Base-by-base conservation (phyloP, 169 alveolate genomes). In the Plasmodium malariae region DNA sequence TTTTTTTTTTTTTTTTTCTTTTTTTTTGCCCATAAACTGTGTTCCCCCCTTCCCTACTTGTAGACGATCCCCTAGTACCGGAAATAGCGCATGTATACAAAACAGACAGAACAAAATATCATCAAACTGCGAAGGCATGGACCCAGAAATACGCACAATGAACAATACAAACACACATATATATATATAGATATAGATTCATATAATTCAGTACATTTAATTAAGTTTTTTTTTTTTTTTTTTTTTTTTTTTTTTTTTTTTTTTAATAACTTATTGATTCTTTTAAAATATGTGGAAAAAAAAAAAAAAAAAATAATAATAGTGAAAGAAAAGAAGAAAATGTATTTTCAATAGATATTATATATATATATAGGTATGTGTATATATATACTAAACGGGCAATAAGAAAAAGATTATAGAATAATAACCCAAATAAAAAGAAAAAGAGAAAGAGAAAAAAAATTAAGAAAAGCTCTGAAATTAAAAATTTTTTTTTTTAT, bases 1-100 rank as follows among this genome's bases (percentile, higher is more conserved):
- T 43, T 3, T 24, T 57, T 28, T 1, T 21, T 21, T 55, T 45
- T n/a, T 5, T n/a, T n/a, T n/a, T 14, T 3, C 9, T 74, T 11
- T 62, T 1, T 1, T 19, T 51, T 19, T 24, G 4, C 69, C 9
- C 30, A 9, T 30, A 4, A 14, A 26, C n/a, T 24, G 54, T 45
- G 9, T 11, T 48, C 12, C 37, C 24, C 17, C 9, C 24, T n/a
- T 68, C 26, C 19, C 0, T 17, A 21, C 55, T 24, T 49, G 26
- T 73, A 94, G 99, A 98, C 87, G 99, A 98, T 88, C 99, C 99
- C 3, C 93, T 98, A 88, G 99, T 98, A 43, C 99, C 99, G 2
- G 99, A 99, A 93, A 98, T 99, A 19, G 99, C 99, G 32, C 99
- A 98, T 89, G 93, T 98, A 72, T 97, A 96, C 93, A 98, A 97